Conservation (phyloP, 2,329 filamentous ascomycete species). For the Stachybotrys elegans region DNA sequence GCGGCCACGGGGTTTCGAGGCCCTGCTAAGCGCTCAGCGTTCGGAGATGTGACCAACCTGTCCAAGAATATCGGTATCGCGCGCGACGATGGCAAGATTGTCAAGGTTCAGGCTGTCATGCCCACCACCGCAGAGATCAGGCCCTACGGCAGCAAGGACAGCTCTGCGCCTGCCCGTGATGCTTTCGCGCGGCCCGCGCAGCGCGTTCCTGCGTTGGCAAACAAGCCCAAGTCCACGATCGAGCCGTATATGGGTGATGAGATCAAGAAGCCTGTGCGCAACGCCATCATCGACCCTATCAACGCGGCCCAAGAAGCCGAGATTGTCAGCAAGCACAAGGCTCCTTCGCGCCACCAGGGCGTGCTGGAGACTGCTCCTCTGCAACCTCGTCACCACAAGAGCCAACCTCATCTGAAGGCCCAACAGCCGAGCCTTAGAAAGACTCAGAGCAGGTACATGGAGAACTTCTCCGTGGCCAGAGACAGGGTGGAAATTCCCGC, state of each 20-base stretch:
- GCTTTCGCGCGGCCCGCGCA: slow-evolving; percentile 33
- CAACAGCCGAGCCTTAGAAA: slow-evolving; percentile 35
- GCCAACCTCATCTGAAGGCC: slow-evolving; percentile 46
- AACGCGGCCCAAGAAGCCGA: slow-evolving; percentile 4
- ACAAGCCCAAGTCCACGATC: slow-evolving; percentile 14
- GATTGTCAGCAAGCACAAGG: neutral
- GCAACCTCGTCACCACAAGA: slow-evolving; percentile 46
- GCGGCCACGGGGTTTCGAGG: slow-evolving; percentile 26
- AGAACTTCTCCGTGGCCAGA: slow-evolving; percentile 12
- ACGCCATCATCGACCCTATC: slow-evolving; percentile 3
- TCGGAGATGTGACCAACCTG: slow-evolving; percentile 78
- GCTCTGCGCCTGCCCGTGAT: slow-evolving; percentile 28
- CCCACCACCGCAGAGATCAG: slow-evolving; percentile 18
- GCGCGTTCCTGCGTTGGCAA: slow-evolving; percentile 15
- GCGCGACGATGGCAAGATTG: slow-evolving; percentile 28
- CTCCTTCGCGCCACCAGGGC: neutral
- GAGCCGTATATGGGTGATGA: slow-evolving; percentile 20
- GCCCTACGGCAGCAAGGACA: slow-evolving; percentile 39
- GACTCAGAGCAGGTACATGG: slow-evolving; percentile 39
- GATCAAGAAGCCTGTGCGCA: slow-evolving; percentile 16
- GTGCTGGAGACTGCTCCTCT: slow-evolving; percentile 17
- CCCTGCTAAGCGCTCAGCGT: slow-evolving; percentile 68
- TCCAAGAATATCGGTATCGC: slow-evolving; percentile 28
- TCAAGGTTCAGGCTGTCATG: slow-evolving; percentile 23
- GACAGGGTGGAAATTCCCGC: neutral